Percentiles rank a stretch among this genome's conserved stretches.
phyloP scores from a whole-genome alignment of 441 rosid species.

The Isatis lusitanica region DNA sequence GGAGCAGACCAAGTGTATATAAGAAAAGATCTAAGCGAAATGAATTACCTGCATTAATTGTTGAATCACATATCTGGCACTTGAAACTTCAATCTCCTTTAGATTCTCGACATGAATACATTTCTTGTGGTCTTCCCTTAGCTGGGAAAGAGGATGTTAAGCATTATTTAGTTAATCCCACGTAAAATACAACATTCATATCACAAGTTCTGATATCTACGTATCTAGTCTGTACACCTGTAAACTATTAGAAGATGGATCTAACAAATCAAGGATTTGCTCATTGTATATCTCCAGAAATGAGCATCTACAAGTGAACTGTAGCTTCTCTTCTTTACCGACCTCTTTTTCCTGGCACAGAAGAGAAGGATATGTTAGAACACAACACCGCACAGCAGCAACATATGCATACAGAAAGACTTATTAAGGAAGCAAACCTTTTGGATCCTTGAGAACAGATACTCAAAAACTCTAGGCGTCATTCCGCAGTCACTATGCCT shows the following conservation, averaged over 20 bases:
- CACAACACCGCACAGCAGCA: neutral
- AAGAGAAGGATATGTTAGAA: constrained; percentile 18
- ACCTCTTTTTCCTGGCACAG: constrained; percentile 79
- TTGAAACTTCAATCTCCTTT: constrained; percentile 87
- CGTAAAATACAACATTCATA: neutral
- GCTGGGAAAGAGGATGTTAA: constrained; percentile 42
- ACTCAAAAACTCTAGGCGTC: constrained; percentile 89
- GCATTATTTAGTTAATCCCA: constrained; percentile 7
- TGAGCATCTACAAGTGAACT: constrained; percentile 85
- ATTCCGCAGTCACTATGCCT: constrained; percentile 95
- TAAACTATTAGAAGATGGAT: too few relatives aligned
- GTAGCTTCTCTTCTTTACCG: constrained; percentile 79
- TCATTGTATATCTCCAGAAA: constrained; percentile 97
- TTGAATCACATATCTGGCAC: constrained; percentile 89
- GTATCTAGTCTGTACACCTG: constrained; percentile 49
- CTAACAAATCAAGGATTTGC: constrained; percentile 77
- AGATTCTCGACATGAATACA: constrained; percentile 79
- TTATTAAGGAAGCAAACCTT: constrained; percentile 49
- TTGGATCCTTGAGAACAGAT: constrained; percentile 85
- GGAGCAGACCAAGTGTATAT: neutral
- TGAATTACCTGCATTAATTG: constrained; percentile 75
- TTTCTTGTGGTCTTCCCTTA: constrained; percentile 92
- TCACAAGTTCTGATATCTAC: neutral
- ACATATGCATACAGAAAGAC: neutral
- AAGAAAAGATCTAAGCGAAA: neutral